Base-by-base conservation (phyloP, 768 basidiomycete genomes). In the Termitomyces sp. region DNA sequence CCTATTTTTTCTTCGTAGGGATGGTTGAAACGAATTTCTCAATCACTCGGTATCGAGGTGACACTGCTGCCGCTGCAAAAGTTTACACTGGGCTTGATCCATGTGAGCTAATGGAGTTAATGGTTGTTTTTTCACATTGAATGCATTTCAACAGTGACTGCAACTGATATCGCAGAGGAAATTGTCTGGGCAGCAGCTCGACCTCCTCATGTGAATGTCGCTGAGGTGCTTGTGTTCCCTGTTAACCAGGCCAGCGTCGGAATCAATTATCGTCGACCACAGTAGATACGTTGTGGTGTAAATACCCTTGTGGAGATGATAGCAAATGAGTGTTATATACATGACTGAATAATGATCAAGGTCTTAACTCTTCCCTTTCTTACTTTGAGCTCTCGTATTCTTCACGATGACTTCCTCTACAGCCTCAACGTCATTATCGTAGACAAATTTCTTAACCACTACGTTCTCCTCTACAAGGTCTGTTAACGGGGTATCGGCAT, bases 11-110 rank as follows among this genome's bases (percentile, higher is more conserved):
- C 15, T 32, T 45, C 52, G 25, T 59, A 88, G 87, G 90, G 17
- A 88, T 92, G 90, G 91, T 92, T 36, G 91, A 92, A 74, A 92
- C 92, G 10, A 92, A 95, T 68, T 99, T 99, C 79, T 97, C 95
- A 1, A 72, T 98, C 63, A 83, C 94, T 31, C 86, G 97, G 15
- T 98, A 85, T 83, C 83, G 88, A 50, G 97, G 97, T 2, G 92
- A 98, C 74, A 82, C 86, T 63, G 66, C 72, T 3, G 86, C 87
- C 0, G 97, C 97, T 4, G 87, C 91, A 69, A 90, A 90, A 67
- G 96, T 98, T 2, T 99, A 99, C 73, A 81, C 91, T 37, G 96
- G 96, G 51, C 72, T 96, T 32, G 82, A 92, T 62, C 95, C 95
- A 63, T 72, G 95, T 96, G 70, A 72, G 91, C 77, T n/a, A 8